Conservation (phyloP, 768 basidiomycete genomes). For the Suillus tomentosus region DNA sequence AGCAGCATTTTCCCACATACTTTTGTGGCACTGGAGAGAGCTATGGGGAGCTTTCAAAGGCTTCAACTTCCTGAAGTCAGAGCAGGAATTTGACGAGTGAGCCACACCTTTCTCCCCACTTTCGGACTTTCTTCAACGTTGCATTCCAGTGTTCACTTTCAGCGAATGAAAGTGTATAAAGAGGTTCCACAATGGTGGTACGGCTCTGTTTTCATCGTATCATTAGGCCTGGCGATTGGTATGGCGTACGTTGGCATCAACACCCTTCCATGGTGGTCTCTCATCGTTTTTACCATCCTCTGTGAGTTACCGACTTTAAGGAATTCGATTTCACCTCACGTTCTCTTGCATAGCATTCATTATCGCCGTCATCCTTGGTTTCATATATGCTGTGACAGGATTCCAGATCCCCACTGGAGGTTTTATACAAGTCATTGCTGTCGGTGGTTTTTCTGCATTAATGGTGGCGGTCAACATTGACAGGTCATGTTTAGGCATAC, state of each 20-base stretch:
- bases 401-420: conserved; percentile 17
- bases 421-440: conserved; percentile 19
- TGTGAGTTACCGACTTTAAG: conserved; percentile 23
- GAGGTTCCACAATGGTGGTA: conserved; percentile 62
- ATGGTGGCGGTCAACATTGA: conserved; percentile 12
- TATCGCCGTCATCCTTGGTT: conserved; percentile 42
- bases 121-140: conserved; percentile 3
- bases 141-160: conserved; percentile 18
- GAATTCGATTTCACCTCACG: conserved; percentile 25
- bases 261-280: conserved; percentile 56
- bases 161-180: conserved; percentile 52
- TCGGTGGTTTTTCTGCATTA: conserved; percentile 10
- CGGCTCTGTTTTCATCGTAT: conserved; percentile 42
- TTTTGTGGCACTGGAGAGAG: conserved; percentile 56
- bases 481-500: conserved; percentile 28
- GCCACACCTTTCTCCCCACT: neutral
- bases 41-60: conserved; percentile 24
- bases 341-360: conserved; percentile 23
- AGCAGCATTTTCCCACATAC: conserved; percentile 46
- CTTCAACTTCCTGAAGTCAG: conserved; percentile 30
- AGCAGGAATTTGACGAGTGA: conserved; percentile 13
- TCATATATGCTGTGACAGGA: conserved; percentile 29
- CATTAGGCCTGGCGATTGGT: conserved; percentile 52
- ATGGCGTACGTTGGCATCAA: conserved; percentile 40
- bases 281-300: conserved; percentile 48